A percentile compares a stretch with the other conserved stretches of the same genome.
These are phyloP conservation scores for Kluyveromyces dobzhanskii DNA, from an alignment of 805 yeast species.

Conservation along the genomic window DNA sequence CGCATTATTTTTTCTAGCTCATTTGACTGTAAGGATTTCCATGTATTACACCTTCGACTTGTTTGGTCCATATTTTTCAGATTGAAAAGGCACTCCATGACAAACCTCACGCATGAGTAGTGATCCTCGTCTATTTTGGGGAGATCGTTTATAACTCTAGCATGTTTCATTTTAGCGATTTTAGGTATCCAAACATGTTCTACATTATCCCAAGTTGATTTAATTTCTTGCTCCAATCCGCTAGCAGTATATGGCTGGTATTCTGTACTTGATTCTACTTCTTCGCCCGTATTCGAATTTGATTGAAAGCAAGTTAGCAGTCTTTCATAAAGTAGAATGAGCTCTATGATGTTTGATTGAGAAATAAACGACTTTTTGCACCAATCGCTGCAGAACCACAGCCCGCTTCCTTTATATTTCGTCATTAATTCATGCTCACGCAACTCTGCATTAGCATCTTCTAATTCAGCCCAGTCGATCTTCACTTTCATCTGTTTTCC, in stretches of 20 bases:
- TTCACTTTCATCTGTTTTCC: constrained; percentile 41
- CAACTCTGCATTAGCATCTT: constrained; percentile 1
- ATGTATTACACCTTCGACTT: constrained; percentile 16
- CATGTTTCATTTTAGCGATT: constrained; percentile 27
- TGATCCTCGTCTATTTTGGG: constrained; percentile 47
- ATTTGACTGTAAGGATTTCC: constrained; percentile 42
- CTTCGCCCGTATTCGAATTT: constrained; percentile 18
- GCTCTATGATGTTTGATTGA: constrained; percentile 31
- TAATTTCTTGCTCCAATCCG: constrained; percentile 7
- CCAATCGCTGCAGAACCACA: constrained; percentile 45
- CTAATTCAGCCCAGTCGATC: constrained; percentile 13
- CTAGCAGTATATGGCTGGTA: constrained; percentile 3
- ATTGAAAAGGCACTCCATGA: constrained; percentile 33
- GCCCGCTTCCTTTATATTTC: constrained; percentile 32
- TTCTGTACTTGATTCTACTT: constrained; percentile 7
- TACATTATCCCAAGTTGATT: constrained; percentile 14
- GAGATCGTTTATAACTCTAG: constrained; percentile 30
- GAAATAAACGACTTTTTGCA: constrained; percentile 34
- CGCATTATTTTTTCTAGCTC: constrained; percentile 37
- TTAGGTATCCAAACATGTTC: constrained; percentile 33
- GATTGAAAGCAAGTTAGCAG: constrained; percentile 21
- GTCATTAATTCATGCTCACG: constrained; percentile 9
- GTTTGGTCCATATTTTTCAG: constrained; percentile 15
- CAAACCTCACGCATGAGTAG: constrained; percentile 43
- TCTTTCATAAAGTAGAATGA: constrained; percentile 30